Evolutionary conservation across 169 alveolate genomes (phyloP).

Genomic region (Plasmodium adleri): DNA sequence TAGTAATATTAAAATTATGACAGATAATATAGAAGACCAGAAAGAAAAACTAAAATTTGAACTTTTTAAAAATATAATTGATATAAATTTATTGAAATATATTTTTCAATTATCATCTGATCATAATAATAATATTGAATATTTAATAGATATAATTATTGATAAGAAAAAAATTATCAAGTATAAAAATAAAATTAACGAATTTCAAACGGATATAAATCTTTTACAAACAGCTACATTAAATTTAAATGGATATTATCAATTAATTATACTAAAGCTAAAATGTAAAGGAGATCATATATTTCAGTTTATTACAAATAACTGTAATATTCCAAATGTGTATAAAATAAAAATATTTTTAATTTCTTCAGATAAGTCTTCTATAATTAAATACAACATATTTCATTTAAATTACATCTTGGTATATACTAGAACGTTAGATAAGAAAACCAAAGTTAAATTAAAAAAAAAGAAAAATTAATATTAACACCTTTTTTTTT

Average conservation of each 20-base stretch:
- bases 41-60: constrained; percentile 18
- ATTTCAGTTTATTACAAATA: constrained; percentile 23
- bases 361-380: constrained; percentile 52
- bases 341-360: constrained; percentile 55
- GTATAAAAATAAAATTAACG: constrained; percentile 14
- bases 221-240: constrained; percentile 25
- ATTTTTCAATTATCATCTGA: constrained; percentile 31
- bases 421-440: constrained; percentile 30
- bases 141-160: constrained; percentile 23
- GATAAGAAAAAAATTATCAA: constrained; percentile 29
- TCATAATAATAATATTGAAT: constrained; percentile 6
- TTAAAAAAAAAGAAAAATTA: constrained; percentile 27
- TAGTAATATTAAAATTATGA: too few relatives aligned
- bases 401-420: constrained; percentile 27
- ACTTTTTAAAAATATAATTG: constrained; percentile 20
- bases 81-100: constrained; percentile 18
- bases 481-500: not conserved
- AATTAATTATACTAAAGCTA: constrained; percentile 27
- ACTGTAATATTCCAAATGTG: constrained; percentile 24
- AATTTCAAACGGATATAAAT: constrained; percentile 22
- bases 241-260: constrained; percentile 50
- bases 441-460: constrained; percentile 24
- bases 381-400: constrained; percentile 37
- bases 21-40: not conserved
- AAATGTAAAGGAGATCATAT: constrained; percentile 24